Evolutionary conservation across 2,329 filamentous ascomycete species (phyloP), one percentile per base, ranked within the genome.

Genomic region (Raffaelea arxii): DNA sequence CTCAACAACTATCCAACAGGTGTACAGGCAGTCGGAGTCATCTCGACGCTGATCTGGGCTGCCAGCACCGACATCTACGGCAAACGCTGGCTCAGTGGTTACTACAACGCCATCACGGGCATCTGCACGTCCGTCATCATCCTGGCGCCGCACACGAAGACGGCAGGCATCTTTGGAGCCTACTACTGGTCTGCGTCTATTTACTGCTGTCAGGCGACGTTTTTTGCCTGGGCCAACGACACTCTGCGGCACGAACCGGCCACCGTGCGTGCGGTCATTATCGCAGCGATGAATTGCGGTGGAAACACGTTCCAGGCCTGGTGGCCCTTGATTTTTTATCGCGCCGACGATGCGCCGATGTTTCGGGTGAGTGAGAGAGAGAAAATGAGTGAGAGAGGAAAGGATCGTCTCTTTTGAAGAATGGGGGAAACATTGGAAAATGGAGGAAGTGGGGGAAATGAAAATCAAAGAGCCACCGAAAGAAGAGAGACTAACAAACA

Each of bases 1-100:
- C 65, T 72, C 10, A 79, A 78, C 53, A 72, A 75, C 51, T 78
- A 77, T 41, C 74, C 75, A 0, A 71, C 75, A 0, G 75, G 73
- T 2, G 69, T 79, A 0, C 69, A 75, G 0, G 75, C 74, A 0
- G 68, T 72, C 0, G 75, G 74, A 1, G 78, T 79, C 24, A 59
- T 78, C 75, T 36, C 32, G 14, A 36, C 32, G 7, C 32, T 36
- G 7, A 12, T 36, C 7, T 36, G 32, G 32, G 32, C 32, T 18
- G 19, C 19, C 32, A n/a, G 14, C 14, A 36, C 32, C 32, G 32
- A 36, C 32, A 36, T 36, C 16, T 36, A 36, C 32, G 32, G 32
- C 7, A 12, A n/a, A 7, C 32, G 32, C 32, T 36, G 32, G 32
- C 32, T 36, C 32, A 36, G 32, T 18, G 32, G 32, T 12, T 36